Base-by-base conservation (phyloP, 371 early-diverging fungal species). In the Rhizopus delemar region DNA sequence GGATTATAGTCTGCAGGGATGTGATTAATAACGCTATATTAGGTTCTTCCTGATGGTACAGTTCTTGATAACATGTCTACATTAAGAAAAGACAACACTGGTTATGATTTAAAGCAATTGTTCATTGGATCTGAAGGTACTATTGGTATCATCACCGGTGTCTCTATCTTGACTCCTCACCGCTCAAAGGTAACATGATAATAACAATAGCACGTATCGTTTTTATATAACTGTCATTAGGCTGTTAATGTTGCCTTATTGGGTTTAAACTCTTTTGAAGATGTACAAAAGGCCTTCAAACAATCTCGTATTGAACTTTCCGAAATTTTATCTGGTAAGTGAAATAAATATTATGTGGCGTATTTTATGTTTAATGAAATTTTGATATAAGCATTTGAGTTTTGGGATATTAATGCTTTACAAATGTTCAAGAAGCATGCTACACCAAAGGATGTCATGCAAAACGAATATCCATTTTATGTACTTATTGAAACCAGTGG, bases 401-500 rank as follows among this genome's bases (percentile, higher is more conserved):
- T 97, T 64, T 97, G 93, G 91, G 99, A 98, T 67, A 63, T 69
- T 16, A 79, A 73, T 35, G 81, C 90, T 8, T 66, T 88, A 32
- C 74, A 81, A 46, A 84, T 96, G 62, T 89, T 93, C 43, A 74
- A 86, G 51, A 70, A 78, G 39, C 91, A 95, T 52, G 75, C 76
- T 38, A 74, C 70, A 57, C 64, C 79, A 36, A 82, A 85, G 29
- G 77, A 82, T 54, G 93, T 90, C 0, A 83, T 93, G 62, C 70
- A 82, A 32, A 69, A 71, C 7, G 79, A 79, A 28, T 82, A 86
- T 66, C 90, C 88, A n/a, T 98, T 96, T 74, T 93, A 94, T 61
- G 90, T 96, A 5, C 78, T 98, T 56, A 78, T 98, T 55, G 99
- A 98, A 75, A 98, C 95, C 5, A 86, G 86, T 55, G 98, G 98